Percentiles rank a stretch among this genome's conserved stretches.
Conservation (phyloP, 768 basidiomycete species). For the Amanita phalloides region DNA sequence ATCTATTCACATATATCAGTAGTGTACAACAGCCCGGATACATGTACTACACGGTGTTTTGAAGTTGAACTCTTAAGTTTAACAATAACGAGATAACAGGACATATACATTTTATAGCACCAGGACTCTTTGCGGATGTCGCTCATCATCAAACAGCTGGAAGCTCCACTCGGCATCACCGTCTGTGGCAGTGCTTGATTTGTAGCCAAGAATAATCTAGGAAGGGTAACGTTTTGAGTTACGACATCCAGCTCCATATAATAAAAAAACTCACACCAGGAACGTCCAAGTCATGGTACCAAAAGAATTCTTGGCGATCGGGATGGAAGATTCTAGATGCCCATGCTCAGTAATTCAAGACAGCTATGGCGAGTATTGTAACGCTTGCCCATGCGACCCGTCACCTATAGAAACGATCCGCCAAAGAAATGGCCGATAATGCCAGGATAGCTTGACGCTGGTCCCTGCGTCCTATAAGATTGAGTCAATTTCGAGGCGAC, state of each 20-base stretch:
- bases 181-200: neutral
- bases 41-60: neutral
- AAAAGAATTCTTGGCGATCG: neutral
- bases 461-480: neutral
- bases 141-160: neutral
- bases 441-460: neutral
- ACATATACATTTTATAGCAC: neutral
- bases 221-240: neutral
- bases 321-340: neutral
- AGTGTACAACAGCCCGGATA: neutral
- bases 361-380: neutral
- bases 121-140: neutral
- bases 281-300: neutral
- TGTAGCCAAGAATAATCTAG: neutral
- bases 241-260: neutral
- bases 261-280: neutral
- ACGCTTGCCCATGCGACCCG: neutral
- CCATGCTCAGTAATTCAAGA: neutral
- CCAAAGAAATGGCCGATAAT: neutral
- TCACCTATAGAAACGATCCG: neutral
- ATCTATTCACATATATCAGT: neutral
- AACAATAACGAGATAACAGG: neutral
- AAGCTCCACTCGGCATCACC: neutral
- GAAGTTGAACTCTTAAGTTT: neutral
- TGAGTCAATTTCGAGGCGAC: neutral